Percentiles rank a stretch among this genome's conserved stretches.
These are phyloP conservation scores for Chondrostereum purpureum DNA, from an alignment of 1,284 basidiomycete genomes.

Conservation along the genomic window DNA sequence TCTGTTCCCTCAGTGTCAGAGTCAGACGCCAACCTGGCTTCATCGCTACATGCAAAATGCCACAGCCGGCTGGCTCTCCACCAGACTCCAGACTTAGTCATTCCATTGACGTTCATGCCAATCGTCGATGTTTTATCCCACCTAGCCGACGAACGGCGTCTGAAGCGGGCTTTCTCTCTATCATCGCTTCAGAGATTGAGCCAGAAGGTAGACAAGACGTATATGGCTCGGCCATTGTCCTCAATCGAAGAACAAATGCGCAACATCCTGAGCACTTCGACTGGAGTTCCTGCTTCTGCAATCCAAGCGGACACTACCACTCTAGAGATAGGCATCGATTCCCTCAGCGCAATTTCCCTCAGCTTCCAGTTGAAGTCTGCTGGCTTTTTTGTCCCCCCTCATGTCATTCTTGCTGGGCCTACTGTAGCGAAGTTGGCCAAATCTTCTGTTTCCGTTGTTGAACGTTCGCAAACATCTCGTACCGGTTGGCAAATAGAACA, in stretches of 20 bases:
- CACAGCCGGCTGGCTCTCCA: conserved; percentile 1
- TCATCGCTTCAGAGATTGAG: conserved; percentile 2
- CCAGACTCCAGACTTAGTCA: conserved; percentile 7
- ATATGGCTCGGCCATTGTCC: background rate
- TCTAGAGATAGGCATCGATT: conserved; percentile 10
- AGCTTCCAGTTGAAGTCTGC: conserved; percentile 7
- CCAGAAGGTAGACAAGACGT: background rate
- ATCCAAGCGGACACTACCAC: conserved; percentile 9
- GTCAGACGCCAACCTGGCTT: conserved; percentile 4
- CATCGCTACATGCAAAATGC: conserved; percentile 3
- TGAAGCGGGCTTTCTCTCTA: conserved; percentile 5
- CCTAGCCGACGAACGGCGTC: conserved; percentile 1
- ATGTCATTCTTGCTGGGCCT: conserved; percentile 10
- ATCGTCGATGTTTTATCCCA: conserved; percentile 1
- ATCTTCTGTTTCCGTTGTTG: background rate
- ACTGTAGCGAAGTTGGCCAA: conserved; percentile 7
- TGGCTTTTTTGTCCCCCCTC: conserved; percentile 10
- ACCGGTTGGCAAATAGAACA: conserved; percentile 3
- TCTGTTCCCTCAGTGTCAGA: background rate
- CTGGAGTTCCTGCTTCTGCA: conserved; percentile 4
- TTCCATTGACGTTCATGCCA: conserved; percentile 8
- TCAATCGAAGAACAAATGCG: conserved; percentile 7
- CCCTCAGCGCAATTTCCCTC: conserved; percentile 10
- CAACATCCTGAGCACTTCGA: conserved; percentile 6
- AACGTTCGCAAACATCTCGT: background rate